Evolutionary conservation across 2,329 filamentous ascomycete species (phyloP), one percentile per base, ranked within the genome.

Genomic region (Scedosporium dehoogii): DNA sequence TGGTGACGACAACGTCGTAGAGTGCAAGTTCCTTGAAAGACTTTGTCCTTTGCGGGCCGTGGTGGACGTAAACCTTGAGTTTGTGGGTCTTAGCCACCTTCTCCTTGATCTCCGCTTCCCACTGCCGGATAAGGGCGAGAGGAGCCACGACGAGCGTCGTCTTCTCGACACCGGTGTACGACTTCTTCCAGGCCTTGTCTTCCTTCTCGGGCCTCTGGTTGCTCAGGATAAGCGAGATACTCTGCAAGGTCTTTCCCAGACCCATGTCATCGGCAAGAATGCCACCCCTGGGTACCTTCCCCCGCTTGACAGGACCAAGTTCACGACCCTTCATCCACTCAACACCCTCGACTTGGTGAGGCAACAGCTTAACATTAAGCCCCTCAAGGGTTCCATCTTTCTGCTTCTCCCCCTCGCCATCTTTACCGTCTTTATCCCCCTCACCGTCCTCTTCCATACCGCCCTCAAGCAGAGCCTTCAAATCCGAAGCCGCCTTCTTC

Each of bases 181-280:
- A 79, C 72, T 87, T 90, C 71, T 87, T 88, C 76, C 87, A 84
- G 0, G 78, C 79, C 44, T 83, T 78, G 4, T 80, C 78, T 16
- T 83, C 80, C 53, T 82, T 81, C 4, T 67, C 63, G 3, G 89
- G 87, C 69, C 89, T 91, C 18, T 85, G 84, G 69, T 97, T 96
- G 62, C 83, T 89, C 44, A 99, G 80, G 51, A 99, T 89, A 38
- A 97, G 81, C 1, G 93, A 87, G 63, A 99, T 90, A 1, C 92
- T 91, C 75, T 99, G 94, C 14, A 99, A 83, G 0, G 94, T 99
- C 79, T 99, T 99, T 63, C 94, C 94, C 14, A 97, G 79, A 67
- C 93, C 93, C 93, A 97, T 96, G 72, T 99, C 94, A 70, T 99
- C 94, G 18, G 94, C 94, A 42, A 99, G 82, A 66, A 99, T 96